Conservation (phyloP, 1,284 basidiomycete genomes). For the Leccinum subrobustum region DNA sequence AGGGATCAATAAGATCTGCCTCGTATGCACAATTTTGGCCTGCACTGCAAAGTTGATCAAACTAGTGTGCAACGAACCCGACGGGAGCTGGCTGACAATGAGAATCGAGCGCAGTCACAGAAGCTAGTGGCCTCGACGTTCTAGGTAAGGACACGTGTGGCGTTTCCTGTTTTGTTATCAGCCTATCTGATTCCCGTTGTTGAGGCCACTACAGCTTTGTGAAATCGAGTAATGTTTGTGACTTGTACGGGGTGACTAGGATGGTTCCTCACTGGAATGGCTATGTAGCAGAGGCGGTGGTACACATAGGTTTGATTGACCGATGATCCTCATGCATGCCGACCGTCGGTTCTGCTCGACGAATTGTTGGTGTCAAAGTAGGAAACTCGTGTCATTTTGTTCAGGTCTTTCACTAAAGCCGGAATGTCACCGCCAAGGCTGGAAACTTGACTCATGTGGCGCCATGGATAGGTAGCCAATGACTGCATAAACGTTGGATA, state of each 20-base stretch:
- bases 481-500: slow-evolving; percentile 2
- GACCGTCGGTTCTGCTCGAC: neutral
- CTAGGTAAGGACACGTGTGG: neutral
- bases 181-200: neutral
- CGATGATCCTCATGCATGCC: neutral
- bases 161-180: slow-evolving; percentile 3
- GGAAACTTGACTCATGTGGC: slow-evolving; percentile 3
- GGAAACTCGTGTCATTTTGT: neutral
- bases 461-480: neutral
- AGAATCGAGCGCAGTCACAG: neutral
- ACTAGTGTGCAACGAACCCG: neutral
- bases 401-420: neutral
- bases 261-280: neutral
- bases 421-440: slow-evolving; percentile 1
- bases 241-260: neutral
- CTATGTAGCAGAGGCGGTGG: neutral
- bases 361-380: neutral
- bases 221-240: slow-evolving; percentile 1
- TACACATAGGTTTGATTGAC: neutral
- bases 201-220: neutral
- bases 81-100: slow-evolving; percentile 1
- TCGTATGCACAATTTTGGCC: slow-evolving; percentile 7
- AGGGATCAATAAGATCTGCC: slow-evolving; percentile 25
- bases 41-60: slow-evolving; percentile 6
- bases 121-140: neutral